Base-by-base conservation (phyloP, 345 rosid species). In the Bretschneidera sinensis region DNA sequence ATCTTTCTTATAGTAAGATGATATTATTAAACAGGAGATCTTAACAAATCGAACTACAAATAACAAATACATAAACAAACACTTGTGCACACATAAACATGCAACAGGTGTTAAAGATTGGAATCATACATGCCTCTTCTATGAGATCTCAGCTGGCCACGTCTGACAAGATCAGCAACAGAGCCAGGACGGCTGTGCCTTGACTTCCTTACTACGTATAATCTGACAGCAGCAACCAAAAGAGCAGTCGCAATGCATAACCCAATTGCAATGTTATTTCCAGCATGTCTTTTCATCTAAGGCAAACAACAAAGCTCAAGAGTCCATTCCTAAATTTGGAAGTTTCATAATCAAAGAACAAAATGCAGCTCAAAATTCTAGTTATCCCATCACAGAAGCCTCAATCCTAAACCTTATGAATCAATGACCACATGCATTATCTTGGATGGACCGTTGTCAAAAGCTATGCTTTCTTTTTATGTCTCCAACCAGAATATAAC, bases 121-220 rank as follows among this genome's bases (percentile, higher is more conserved):
- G 59, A 79, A 73, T 78, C 99, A 74, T 89, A 89, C 99, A 94
- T 89, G 97, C 99, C 97, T 87, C 99, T 85, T 85, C 97, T 84
- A 86, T 87, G 96, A 18, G 97, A 89, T 83, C 96, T 80, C 10
- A 92, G 79, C 75, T 92, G 97, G 67, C 98, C 97, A 14, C 97
- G 96, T 70, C 96, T 87, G 61, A 92, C 99, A 65, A 92, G 97
- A 79, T 92, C 99, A 58, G 92, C 84, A 20, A 89, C 92, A 9
- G 97, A 78, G 61, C 99, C 96, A 52, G 83, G 75, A 51, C 22
- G 81, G 34, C 63, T 69, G 13, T 76, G 45, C 71, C 70, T 83
- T 18, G 80, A 78, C 76, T 75, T 80, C 70, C 84, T 78, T 7
- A 58, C 63, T n/a, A 69, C 62, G 43, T 52, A 73, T 19, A 65